Conservation (phyloP, 2,329 filamentous ascomycete genomes). For the Trichoderma sp. region DNA sequence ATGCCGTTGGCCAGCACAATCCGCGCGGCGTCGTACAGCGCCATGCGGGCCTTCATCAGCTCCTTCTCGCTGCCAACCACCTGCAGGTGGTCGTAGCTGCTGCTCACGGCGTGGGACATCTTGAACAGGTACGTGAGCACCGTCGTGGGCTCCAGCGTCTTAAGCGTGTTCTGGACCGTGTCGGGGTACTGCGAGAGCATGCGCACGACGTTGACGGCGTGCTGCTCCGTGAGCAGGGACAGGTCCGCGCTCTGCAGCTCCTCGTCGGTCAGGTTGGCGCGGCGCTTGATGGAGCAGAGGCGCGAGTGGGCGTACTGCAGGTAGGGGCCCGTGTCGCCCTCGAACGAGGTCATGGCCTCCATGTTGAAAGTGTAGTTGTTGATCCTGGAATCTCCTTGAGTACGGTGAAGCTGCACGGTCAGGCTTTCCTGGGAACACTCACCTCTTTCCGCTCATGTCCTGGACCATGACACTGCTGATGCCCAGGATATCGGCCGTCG, state of each 20-base stretch:
- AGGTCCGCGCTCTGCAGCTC: conserved; percentile 67
- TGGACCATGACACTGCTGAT: conserved; percentile 98
- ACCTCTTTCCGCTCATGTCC: conserved; percentile 95
- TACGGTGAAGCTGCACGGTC: background rate
- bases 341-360: conserved; percentile 79
- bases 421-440: conserved; percentile 35
- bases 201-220: conserved; percentile 73
- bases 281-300: conserved; percentile 65
- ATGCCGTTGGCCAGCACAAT: conserved; percentile 82
- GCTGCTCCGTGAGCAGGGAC: conserved; percentile 68
- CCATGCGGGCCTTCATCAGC: conserved; percentile 68
- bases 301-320: conserved; percentile 82
- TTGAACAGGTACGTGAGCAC: conserved; percentile 70
- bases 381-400: conserved; percentile 45
- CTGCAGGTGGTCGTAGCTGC: conserved; percentile 78
- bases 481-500: conserved; percentile 82
- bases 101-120: conserved; percentile 79
- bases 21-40: conserved; percentile 74
- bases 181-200: conserved; percentile 84
- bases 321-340: conserved; percentile 83
- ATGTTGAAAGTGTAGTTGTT: conserved; percentile 76
- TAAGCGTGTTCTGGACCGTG: conserved; percentile 79
- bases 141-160: conserved; percentile 74
- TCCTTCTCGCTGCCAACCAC: conserved; percentile 78
- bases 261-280: conserved; percentile 55